Conservation (phyloP, 305 asterid genomes). For the Euphrasia arctica region DNA sequence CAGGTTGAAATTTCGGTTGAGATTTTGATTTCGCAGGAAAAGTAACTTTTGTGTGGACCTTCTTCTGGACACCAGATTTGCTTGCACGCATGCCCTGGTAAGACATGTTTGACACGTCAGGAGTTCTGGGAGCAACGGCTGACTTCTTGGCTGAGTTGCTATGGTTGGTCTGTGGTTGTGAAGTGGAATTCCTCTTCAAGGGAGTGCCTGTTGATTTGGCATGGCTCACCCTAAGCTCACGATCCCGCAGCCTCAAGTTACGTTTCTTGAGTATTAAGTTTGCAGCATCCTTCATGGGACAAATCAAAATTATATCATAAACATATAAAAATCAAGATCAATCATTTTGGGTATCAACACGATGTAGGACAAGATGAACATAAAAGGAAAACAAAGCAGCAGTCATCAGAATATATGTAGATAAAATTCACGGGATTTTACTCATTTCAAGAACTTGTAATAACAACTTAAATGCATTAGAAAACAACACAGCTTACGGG, state of each 20-base stretch:
- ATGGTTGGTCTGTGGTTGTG: slow-evolving; percentile 32
- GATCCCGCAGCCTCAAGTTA: slow-evolving; percentile 60
- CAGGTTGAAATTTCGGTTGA: slow-evolving; percentile 22
- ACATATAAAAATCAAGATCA: neutral
- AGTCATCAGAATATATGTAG: neutral
- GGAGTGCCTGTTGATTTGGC: slow-evolving; percentile 53
- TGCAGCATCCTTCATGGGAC: slow-evolving; percentile 66
- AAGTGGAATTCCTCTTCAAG: slow-evolving; percentile 41
- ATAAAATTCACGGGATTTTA: neutral
- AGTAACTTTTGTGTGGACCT: slow-evolving; percentile 31
- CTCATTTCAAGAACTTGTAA: neutral
- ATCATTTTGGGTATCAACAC: neutral
- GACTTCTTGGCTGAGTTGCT: slow-evolving; percentile 42
- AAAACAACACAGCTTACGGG: too few species aligned
- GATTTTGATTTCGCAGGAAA: slow-evolving; percentile 29
- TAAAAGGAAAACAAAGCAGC: neutral
- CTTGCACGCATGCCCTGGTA: slow-evolving; percentile 88
- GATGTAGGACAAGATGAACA: too few species aligned
- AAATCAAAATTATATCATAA: neutral
- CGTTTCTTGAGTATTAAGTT: slow-evolving; percentile 45
- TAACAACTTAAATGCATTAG: neutral
- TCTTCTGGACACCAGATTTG: slow-evolving; percentile 73
- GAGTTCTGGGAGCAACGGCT: slow-evolving; percentile 31
- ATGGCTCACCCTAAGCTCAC: slow-evolving; percentile 70
- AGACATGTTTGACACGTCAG: slow-evolving; percentile 34